Evolutionary conservation across 2,329 filamentous ascomycete genomes (phyloP).

Genomic region (Colletotrichum sp.): DNA sequence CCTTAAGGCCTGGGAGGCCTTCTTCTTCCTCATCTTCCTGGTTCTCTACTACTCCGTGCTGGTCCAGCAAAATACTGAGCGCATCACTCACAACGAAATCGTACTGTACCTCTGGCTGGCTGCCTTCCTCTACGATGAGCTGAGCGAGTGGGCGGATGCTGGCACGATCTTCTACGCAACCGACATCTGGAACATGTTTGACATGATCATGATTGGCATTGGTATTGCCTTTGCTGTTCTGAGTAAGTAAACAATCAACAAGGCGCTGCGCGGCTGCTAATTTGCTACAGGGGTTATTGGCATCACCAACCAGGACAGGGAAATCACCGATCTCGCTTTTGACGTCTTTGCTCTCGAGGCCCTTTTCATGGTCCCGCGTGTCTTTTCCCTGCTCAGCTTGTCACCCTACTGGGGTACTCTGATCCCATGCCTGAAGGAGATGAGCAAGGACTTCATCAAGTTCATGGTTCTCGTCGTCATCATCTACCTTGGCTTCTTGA

Average conservation of each 20-base stretch:
- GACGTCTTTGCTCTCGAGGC: conserved; percentile 90
- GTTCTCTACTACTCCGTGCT: conserved; percentile 87
- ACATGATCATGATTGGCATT: conserved; percentile 75
- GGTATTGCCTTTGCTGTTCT: conserved; percentile 74
- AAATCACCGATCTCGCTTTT: conserved; percentile 80
- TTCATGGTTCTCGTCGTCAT: conserved; percentile 82
- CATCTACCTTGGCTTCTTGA: conserved; percentile 86
- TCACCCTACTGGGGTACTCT: conserved; percentile 90
- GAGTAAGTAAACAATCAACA: conserved; percentile 56
- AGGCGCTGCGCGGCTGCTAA: conserved; percentile 8
- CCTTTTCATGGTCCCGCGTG: conserved; percentile 86
- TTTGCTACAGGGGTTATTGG: conserved; percentile 65
- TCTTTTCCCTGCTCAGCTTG: conserved; percentile 85
- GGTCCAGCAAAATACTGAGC: conserved; percentile 70
- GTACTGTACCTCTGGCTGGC: conserved; percentile 85
- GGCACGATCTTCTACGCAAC: conserved; percentile 85
- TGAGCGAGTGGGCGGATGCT: conserved; percentile 85
- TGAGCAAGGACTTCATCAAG: conserved; percentile 91
- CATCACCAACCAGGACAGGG: conserved; percentile 60
- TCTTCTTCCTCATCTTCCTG: conserved; percentile 81
- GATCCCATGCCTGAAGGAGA: conserved; percentile 90
- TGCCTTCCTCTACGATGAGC: conserved; percentile 86
- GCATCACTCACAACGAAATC: conserved; percentile 72
- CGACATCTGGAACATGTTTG: conserved; percentile 82
- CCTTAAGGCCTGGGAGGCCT: conserved; percentile 81